These are phyloP conservation scores for Sicyos baderoa DNA, from an alignment of 306 rosid genomes.

Conservation along the genomic window DNA sequence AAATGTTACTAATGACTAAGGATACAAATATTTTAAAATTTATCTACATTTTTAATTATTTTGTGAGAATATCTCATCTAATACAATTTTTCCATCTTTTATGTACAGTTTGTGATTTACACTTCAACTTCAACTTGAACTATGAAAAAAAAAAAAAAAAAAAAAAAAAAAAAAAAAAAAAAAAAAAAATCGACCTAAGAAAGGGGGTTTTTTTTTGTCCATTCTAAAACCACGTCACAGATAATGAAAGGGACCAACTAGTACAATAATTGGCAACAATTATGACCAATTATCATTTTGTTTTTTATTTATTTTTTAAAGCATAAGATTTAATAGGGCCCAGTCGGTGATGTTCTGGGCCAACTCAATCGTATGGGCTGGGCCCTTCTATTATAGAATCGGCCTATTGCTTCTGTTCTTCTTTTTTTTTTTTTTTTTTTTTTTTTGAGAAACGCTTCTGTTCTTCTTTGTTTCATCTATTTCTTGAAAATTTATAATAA, in stretches of 20 bases:
- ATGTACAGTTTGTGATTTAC: no score
- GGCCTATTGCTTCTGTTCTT: background rate
- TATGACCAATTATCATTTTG: background rate
- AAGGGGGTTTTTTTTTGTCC: background rate
- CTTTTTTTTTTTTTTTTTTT: no score
- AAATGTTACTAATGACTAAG: no score
- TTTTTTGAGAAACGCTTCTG: no score
- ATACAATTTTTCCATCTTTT: no score
- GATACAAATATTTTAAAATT: no score
- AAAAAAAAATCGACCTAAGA: background rate
- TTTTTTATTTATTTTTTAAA: no score
- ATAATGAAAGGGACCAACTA: background rate
- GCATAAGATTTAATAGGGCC: background rate
- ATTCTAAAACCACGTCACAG: background rate
- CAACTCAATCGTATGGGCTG: constrained; percentile 4
- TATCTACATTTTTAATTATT: no score
- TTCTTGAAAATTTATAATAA: background rate
- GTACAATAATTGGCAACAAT: constrained; percentile 14
- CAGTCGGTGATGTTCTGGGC: constrained; percentile 6
- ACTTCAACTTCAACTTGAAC: no score
- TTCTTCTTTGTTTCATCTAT: background rate
- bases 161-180: no score
- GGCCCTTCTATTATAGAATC: background rate
- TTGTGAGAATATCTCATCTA: no score
- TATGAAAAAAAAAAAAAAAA: no score